Evolutionary conservation across 768 basidiomycete species (phyloP).

Genomic region (Phaeotremella fagi): DNA sequence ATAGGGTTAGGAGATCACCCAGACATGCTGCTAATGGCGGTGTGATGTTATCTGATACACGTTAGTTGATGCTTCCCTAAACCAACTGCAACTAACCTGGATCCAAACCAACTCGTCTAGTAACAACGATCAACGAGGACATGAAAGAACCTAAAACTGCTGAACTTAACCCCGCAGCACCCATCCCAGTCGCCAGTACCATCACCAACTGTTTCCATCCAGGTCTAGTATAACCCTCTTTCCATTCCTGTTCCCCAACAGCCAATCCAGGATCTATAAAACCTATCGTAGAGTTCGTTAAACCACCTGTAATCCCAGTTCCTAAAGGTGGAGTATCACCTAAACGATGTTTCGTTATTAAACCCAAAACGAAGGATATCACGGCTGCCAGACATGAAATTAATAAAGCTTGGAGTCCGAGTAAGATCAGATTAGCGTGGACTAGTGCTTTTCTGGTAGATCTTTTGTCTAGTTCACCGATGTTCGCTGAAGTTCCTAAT

Average conservation of each 20-base stretch:
- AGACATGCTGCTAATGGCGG: slow-evolving; percentile 88
- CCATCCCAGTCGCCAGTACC: slow-evolving; percentile 57
- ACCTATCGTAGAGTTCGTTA: slow-evolving; percentile 2
- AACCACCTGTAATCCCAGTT: not conserved
- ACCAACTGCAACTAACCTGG: slow-evolving; percentile 58
- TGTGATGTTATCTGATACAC: slow-evolving; percentile 76
- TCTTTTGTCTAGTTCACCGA: slow-evolving; percentile 80
- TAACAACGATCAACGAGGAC: slow-evolving; percentile 73
- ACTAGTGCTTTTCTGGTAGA: slow-evolving; percentile 62
- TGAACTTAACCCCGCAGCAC: slow-evolving; percentile 71
- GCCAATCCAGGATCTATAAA: slow-evolving; percentile 26
- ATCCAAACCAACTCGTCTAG: slow-evolving; percentile 68
- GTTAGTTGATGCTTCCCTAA: not conserved
- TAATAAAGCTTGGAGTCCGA: slow-evolving; percentile 88
- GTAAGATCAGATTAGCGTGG: slow-evolving; percentile 71
- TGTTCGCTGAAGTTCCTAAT: slow-evolving; percentile 86
- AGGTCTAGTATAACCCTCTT: slow-evolving; percentile 48
- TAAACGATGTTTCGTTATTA: slow-evolving; percentile 48
- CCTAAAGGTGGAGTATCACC: slow-evolving; percentile 24
- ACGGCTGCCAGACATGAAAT: slow-evolving; percentile 83
- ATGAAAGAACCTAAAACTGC: slow-evolving; percentile 86
- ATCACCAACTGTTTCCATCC: slow-evolving; percentile 50
- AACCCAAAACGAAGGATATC: slow-evolving; percentile 67
- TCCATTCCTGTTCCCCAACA: slow-evolving; percentile 33
- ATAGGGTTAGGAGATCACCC: slow-evolving; percentile 85